phyloP scores from a whole-genome alignment of 495 filamentous ascomycete species.

The Niebla homalea region DNA sequence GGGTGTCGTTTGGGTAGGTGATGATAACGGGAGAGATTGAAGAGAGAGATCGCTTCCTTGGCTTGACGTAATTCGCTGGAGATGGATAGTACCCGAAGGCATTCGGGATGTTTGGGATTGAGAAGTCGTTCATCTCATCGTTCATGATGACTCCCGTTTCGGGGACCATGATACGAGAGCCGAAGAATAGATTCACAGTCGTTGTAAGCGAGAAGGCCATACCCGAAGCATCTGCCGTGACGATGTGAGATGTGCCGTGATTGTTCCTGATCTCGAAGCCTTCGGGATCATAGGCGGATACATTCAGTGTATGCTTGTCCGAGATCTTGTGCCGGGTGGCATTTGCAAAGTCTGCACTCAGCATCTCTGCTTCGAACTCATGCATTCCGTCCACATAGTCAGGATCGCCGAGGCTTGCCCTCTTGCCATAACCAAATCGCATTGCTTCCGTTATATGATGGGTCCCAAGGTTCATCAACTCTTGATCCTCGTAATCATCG shows the following conservation, averaged over 20 bases:
- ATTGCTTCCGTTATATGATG: conserved; percentile 78
- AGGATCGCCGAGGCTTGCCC: conserved; percentile 64
- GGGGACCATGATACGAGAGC: conserved; percentile 61
- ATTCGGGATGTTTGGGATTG: conserved; percentile 59
- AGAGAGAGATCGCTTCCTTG: conserved; percentile 67
- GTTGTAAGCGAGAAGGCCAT: conserved; percentile 61
- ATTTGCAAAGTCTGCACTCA: conserved; percentile 40
- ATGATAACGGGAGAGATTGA: conserved; percentile 68
- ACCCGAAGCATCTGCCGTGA: conserved; percentile 51
- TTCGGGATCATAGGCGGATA: conserved; percentile 54
- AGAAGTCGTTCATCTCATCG: conserved; percentile 65
- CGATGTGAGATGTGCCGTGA: conserved; percentile 68
- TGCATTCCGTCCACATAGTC: conserved; percentile 47
- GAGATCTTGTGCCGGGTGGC: conserved; percentile 52
- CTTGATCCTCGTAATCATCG: conserved; percentile 36
- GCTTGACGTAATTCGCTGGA: conserved; percentile 64
- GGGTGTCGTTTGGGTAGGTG: conserved; percentile 42
- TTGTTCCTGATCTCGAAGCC: conserved; percentile 33
- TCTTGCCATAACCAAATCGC: conserved; percentile 70
- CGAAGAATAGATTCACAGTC: conserved; percentile 78
- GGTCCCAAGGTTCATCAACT: conserved; percentile 46
- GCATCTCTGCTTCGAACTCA: conserved; percentile 48
- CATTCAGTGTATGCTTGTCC: conserved; percentile 52
- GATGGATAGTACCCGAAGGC: conserved; percentile 73
- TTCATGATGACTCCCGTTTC: conserved; percentile 80